Percentiles rank a stretch among this genome's conserved stretches.
These are phyloP conservation scores for Leccinum rimulosum DNA, from an alignment of 768 basidiomycete genomes.

Conservation along the genomic window DNA sequence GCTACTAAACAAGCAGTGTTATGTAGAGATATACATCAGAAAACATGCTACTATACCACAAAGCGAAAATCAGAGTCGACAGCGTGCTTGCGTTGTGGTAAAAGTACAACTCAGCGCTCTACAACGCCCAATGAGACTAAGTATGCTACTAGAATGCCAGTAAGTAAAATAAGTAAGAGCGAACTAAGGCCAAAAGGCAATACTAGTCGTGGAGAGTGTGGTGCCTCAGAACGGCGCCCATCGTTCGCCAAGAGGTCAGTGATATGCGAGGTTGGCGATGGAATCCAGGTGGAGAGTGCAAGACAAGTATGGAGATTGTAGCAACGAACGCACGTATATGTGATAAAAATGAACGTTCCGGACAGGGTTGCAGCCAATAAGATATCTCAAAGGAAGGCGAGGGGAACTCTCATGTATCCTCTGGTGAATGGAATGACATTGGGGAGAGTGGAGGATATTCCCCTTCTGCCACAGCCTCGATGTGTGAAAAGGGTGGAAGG, in stretches of 20 bases:
- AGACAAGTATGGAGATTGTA: conserved; percentile 26
- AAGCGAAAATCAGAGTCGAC: conserved; percentile 10
- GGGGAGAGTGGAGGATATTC: conserved; percentile 72
- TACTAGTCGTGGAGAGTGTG: conserved; percentile 14
- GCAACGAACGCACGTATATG: conserved; percentile 28
- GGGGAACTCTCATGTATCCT: conserved; percentile 34
- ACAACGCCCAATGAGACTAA: conserved; percentile 28
- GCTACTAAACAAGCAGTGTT: background rate
- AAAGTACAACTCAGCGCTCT: conserved; percentile 33
- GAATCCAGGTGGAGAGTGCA: conserved; percentile 29
- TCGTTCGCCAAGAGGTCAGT: conserved; percentile 19
- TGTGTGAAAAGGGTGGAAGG: conserved; percentile 75
- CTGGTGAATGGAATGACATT: conserved; percentile 64
- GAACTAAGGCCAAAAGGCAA: conserved; percentile 18
- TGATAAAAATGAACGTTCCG: conserved; percentile 28
- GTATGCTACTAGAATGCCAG: conserved; percentile 33
- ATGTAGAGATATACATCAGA: conserved; percentile 15
- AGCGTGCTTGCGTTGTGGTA: conserved; percentile 22
- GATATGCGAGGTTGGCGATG: conserved; percentile 10
- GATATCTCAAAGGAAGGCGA: conserved; percentile 23
- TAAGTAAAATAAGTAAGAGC: conserved; percentile 31
- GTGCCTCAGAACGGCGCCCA: conserved; percentile 5
- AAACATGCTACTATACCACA: conserved; percentile 8
- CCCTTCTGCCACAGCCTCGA: conserved; percentile 81
- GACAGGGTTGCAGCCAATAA: conserved; percentile 20